Conservation (phyloP, 345 rosid genomes). For the Camelina laxa region DNA sequence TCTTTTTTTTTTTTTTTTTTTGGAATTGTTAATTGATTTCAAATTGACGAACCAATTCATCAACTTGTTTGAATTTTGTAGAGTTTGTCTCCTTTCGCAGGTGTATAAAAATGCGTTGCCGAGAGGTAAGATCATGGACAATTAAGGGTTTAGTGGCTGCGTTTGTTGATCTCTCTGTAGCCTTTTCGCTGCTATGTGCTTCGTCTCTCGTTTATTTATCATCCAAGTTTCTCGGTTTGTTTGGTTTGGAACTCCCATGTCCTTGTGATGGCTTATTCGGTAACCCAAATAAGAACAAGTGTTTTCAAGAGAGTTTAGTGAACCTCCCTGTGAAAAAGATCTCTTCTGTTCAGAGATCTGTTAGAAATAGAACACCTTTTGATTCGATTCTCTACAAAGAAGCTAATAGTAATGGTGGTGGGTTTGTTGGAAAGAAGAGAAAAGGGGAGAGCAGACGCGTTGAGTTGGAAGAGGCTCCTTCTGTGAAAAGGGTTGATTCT, state of each 20-base stretch:
- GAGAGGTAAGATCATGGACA: slow-evolving; percentile 59
- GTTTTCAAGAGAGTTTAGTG: slow-evolving; percentile 54
- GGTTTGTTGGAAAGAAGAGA: slow-evolving; percentile 16
- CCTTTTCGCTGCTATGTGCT: slow-evolving; percentile 55
- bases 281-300: slow-evolving; percentile 40
- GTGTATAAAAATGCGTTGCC: slow-evolving; percentile 49
- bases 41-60: background rate
- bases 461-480: slow-evolving; percentile 34
- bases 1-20: too few species aligned
- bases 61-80: background rate
- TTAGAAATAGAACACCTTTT: slow-evolving; percentile 52
- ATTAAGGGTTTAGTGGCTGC: slow-evolving; percentile 61
- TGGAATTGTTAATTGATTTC: background rate
- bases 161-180: slow-evolving; percentile 61
- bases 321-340: slow-evolving; percentile 50
- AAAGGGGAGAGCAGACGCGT: slow-evolving; percentile 18
- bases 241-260: slow-evolving; percentile 63
- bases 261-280: slow-evolving; percentile 64
- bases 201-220: slow-evolving; percentile 54
- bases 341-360: slow-evolving; percentile 51
- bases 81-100: background rate
- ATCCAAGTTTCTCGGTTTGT: slow-evolving; percentile 57
- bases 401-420: background rate
- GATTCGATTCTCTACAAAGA: slow-evolving; percentile 46
- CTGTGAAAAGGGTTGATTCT: slow-evolving; percentile 9